These are phyloP conservation scores for Lasiosphaeria ovina DNA, from an alignment of 495 filamentous ascomycete species.

Conservation along the genomic window DNA sequence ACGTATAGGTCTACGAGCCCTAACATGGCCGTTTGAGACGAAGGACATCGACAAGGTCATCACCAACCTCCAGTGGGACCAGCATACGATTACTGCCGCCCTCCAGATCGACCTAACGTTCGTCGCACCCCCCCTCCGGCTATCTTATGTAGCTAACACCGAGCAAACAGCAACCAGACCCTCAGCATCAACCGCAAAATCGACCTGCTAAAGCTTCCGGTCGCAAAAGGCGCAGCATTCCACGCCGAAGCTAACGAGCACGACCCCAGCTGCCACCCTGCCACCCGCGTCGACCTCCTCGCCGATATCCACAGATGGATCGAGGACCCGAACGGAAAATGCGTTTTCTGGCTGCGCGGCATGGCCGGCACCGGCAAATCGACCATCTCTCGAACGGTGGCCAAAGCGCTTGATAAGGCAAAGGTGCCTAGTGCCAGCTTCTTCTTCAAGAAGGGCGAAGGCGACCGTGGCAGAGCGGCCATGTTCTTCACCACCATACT, in stretches of 20 bases:
- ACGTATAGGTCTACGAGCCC: no score
- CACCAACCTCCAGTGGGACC: no score
- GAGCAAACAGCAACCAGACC: background rate
- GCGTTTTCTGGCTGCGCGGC: constrained; percentile 32
- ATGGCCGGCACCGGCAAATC: constrained; percentile 50
- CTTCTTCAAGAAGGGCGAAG: constrained; percentile 53
- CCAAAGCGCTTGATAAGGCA: constrained; percentile 18
- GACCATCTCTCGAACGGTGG: constrained; percentile 43
- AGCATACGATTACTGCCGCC: no score
- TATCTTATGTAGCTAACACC: constrained; percentile 3
- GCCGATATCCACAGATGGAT: constrained; percentile 18
- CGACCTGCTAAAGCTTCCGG: constrained; percentile 13
- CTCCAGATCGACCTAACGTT: no score
- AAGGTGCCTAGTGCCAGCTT: constrained; percentile 40
- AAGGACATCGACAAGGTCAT: no score
- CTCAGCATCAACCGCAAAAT: constrained; percentile 4
- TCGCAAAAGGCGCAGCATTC: constrained; percentile 23
- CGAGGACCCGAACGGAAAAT: background rate
- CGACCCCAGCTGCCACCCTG: constrained; percentile 23
- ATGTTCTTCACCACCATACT: constrained; percentile 48
- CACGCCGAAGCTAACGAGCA: constrained; percentile 29
- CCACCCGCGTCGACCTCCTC: constrained; percentile 30
- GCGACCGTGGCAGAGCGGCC: constrained; percentile 39
- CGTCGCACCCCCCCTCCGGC: no score
- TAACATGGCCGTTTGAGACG: no score